Evolutionary conservation across 164 flowering plant species (phyloP), one percentile per base, ranked within the genome.

Genomic region (Pachysandra terminalis): DNA sequence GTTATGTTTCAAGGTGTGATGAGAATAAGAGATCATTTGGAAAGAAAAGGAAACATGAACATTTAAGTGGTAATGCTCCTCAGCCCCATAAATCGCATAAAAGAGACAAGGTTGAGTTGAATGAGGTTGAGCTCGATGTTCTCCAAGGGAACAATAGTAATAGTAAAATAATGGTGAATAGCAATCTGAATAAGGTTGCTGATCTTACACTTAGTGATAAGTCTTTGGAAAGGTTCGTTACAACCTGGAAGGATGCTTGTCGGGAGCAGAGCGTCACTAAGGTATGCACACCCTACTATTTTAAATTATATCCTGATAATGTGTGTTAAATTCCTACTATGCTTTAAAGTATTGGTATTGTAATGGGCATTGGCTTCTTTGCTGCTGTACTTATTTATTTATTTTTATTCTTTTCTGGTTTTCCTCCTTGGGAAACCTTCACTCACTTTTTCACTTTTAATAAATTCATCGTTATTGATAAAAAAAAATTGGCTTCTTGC

Each of bases 181-280:
- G 19, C 19, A 15, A 32, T n/a, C n/a, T n/a, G 16, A 59, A 59
- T 66, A 59, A 67, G 52, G 58, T 14, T 57, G n/a, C 14, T 35
- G 77, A 71, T 67, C 40, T 78, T 69, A 56, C 68, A 19, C 73
- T 82, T 57, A 55, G 73, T 40, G 24, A 68, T 28, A 70, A 80
- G 37, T 35, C 76, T 56, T 57, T 87, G 66, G 80, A 68, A 71
- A 73, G 35, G 58, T 95, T 95, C 72, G 61, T 92, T 73, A 68
- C 91, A 65, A 81, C 85, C 16, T 95, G 97, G 97, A 92, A 88
- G 80, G 96, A 85, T 56, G 79, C 86, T 63, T 92, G 97, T 75
- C 79, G 63, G 64, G 75, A 75, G 70, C 80, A 80, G 49, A 68
- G 75, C 63, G 76, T 81, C 32, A 40, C 64, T 59, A 83, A 87